These are phyloP conservation scores for Lipomyces starkeyi DNA, from an alignment of 805 yeast species.

Conservation along the genomic window DNA sequence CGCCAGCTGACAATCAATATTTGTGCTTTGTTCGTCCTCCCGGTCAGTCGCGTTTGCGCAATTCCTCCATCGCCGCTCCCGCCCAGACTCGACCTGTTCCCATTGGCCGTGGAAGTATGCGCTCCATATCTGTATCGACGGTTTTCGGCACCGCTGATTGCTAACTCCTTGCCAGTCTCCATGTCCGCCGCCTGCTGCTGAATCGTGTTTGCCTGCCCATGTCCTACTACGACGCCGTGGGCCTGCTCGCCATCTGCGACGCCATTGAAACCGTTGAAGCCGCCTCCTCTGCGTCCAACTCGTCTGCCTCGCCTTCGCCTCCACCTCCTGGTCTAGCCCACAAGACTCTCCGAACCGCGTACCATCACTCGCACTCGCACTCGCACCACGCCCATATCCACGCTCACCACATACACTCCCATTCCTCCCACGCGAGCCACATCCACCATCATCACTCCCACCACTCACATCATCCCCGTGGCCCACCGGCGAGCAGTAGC, in stretches of 20 bases:
- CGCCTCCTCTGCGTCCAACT: constrained; percentile 41
- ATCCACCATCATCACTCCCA: constrained; percentile 9
- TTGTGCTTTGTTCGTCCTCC: not conserved
- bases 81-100: constrained; percentile 4
- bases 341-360: constrained; percentile 3
- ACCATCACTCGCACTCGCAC: constrained; percentile 23
- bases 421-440: not conserved
- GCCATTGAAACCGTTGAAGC: constrained; percentile 50
- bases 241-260: constrained; percentile 50
- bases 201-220: constrained; percentile 30
- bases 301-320: constrained; percentile 22
- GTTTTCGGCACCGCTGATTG: not conserved
- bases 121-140: not conserved
- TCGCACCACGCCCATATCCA: not conserved
- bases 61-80: constrained; percentile 5
- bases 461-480: constrained; percentile 10
- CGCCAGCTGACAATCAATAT: constrained; percentile 1
- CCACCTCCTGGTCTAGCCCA: constrained; percentile 21
- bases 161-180: constrained; percentile 1
- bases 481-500: constrained; percentile 14
- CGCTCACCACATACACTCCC: constrained; percentile 9
- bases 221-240: constrained; percentile 49
- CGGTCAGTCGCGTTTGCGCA: not conserved
- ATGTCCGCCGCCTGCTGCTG: constrained; percentile 24
- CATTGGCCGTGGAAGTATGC: constrained; percentile 9